Conservation (phyloP, 1,284 basidiomycete genomes). For the Gymnopus androsaceus region DNA sequence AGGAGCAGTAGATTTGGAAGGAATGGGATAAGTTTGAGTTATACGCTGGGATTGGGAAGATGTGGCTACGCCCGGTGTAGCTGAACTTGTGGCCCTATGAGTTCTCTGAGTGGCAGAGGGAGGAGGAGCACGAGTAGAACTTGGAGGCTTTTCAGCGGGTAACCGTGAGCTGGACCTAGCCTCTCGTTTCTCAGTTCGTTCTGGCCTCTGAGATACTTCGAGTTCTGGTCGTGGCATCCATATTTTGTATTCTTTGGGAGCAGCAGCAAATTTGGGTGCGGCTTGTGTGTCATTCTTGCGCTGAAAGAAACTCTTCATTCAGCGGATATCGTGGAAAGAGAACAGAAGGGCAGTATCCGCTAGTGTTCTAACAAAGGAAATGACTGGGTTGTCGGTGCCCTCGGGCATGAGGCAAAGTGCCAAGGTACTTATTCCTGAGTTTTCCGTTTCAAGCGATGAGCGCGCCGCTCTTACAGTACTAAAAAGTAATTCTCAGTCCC, state of each 20-base stretch:
- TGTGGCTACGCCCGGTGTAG: background rate
- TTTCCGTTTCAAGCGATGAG: too few species aligned
- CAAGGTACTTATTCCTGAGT: too few species aligned
- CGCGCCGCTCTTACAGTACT: too few species aligned
- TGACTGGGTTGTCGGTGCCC: slow-evolving; percentile 18
- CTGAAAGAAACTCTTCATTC: slow-evolving; percentile 55
- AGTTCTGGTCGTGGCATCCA: slow-evolving; percentile 18
- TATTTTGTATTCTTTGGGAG: slow-evolving; percentile 35
- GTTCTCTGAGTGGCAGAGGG: background rate
- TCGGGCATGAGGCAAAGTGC: slow-evolving; percentile 44
- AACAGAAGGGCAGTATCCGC: background rate
- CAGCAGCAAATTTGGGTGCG: slow-evolving; percentile 35
- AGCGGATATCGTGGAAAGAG: slow-evolving; percentile 25
- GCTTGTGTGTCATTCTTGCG: slow-evolving; percentile 42
- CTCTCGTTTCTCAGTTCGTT: slow-evolving; percentile 15
- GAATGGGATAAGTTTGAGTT: slow-evolving; percentile 2
- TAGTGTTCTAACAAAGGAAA: slow-evolving; percentile 15
- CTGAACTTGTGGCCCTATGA: background rate
- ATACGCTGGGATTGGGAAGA: slow-evolving; percentile 3
- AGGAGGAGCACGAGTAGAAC: slow-evolving; percentile 29
- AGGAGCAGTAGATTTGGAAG: slow-evolving; percentile 5
- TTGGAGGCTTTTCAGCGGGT: slow-evolving; percentile 27
- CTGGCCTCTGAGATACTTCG: slow-evolving; percentile 13
- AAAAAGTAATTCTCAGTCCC: too few species aligned
- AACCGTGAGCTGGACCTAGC: slow-evolving; percentile 17